phyloP scores from a whole-genome alignment of 495 filamentous ascomycete genomes.

The Penicillium parvum region DNA sequence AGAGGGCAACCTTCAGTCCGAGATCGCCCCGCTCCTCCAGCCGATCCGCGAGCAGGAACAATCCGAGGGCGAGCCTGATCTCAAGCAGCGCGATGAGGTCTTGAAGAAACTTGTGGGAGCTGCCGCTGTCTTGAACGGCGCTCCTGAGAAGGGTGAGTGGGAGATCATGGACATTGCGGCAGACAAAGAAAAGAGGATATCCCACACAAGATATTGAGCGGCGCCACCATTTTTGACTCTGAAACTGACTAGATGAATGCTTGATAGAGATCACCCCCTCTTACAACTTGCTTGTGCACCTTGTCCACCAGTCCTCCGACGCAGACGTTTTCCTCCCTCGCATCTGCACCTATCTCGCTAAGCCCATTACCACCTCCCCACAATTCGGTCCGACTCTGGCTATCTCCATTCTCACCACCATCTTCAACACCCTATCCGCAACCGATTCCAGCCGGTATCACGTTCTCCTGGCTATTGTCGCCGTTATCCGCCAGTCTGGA shows the following conservation, averaged over 20 bases:
- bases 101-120: conserved; percentile 82
- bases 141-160: conserved; percentile 76
- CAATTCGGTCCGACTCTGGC: conserved; percentile 78
- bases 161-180: conserved; percentile 4
- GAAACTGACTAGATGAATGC: conserved; percentile 12
- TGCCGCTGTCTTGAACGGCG: conserved; percentile 64
- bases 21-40: conserved; percentile 68
- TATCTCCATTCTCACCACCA: conserved; percentile 81
- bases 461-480: conserved; percentile 78
- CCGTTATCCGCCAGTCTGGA: conserved; percentile 67
- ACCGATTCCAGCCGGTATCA: conserved; percentile 78
- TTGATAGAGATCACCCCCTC: conserved; percentile 77
- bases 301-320: conserved; percentile 78
- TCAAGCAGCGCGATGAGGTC: conserved; percentile 73
- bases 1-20: conserved; percentile 56
- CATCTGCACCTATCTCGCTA: conserved; percentile 82
- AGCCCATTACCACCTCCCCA: conserved; percentile 80
- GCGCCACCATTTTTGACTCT: conserved; percentile 6
- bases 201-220: conserved; percentile 9
- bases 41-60: conserved; percentile 51
- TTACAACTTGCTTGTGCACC: conserved; percentile 93
- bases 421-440: conserved; percentile 89
- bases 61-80: conserved; percentile 38
- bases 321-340: conserved; percentile 77
- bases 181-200: conserved; percentile 15